Evolutionary conservation across 2,329 filamentous ascomycete genomes (phyloP).

Genomic region (Aspergillus persii): DNA sequence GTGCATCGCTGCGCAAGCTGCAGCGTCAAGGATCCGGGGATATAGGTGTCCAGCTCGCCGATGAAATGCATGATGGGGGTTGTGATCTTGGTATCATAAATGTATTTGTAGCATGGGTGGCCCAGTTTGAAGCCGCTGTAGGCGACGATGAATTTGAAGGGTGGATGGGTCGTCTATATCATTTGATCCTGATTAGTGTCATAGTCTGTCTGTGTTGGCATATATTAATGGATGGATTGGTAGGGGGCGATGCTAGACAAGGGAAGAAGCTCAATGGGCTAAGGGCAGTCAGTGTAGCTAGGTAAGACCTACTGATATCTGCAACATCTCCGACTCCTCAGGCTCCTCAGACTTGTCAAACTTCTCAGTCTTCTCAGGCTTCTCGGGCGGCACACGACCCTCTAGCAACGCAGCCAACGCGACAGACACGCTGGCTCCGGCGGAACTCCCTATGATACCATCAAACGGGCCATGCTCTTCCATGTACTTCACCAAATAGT

Average conservation of each 20-base stretch:
- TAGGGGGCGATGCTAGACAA: too few relatives aligned
- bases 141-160: conserved; percentile 1
- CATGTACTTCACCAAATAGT: not conserved
- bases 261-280: too few relatives aligned
- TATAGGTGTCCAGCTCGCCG: not conserved
- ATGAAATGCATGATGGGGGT: conserved; percentile 1
- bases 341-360: too few relatives aligned
- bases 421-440: not conserved
- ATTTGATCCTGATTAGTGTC: not conserved
- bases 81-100: not conserved
- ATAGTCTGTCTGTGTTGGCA: too few relatives aligned
- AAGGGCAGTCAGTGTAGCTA: too few relatives aligned
- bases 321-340: too few relatives aligned
- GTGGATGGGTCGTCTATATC: conserved; percentile 1
- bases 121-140: conserved; percentile 1
- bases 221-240: too few relatives aligned
- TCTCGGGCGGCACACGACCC: not conserved
- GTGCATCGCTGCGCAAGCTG: not conserved
- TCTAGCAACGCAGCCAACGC: conserved; percentile 1
- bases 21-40: not conserved
- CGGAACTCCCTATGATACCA: conserved; percentile 2
- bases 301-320: too few relatives aligned
- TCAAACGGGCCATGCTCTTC: conserved; percentile 4
- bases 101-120: not conserved
- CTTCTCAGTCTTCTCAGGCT: not conserved